Evolutionary conservation across 306 rosid genomes (phyloP), one percentile per base, ranked within the genome.

Genomic region (Vicia faba): DNA sequence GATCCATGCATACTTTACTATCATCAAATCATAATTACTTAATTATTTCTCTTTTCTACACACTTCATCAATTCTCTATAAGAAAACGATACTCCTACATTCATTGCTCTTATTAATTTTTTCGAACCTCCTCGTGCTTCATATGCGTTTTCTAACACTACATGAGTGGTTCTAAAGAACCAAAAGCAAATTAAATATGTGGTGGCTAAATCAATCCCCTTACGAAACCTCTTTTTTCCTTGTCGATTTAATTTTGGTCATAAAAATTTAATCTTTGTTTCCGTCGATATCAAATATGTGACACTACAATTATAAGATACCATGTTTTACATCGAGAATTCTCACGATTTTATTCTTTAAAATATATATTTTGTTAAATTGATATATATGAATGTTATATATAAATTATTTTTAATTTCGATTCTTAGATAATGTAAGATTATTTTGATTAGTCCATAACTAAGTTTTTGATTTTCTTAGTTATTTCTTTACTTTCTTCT

Each of bases 401-500:
- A 23, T 23, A 23, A 23, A 23, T 1, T 23, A 23, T 23, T 23
- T 23, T n/a, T n/a, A n/a, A n/a, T n/a, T n/a, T n/a, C n/a, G n/a
- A n/a, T n/a, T n/a, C n/a, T n/a, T n/a, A n/a, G n/a, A n/a, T n/a
- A n/a, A 2, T 23, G 1, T 23, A 2, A 23, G 1, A 1, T 1
- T 1, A 23, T 23, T 23, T 23, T 23, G 25, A 23, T 2, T 23
- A 23, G 2, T 23, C 25, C 2, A 2, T 1, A 23, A 23, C 25
- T 23, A 23, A 23, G 1, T 23, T 23, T 23, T 23, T 23, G 1
- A 1, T 23, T 23, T 65, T 25, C 57, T 45, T 43, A 46, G 35
- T 38, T 67, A 51, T 64, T 65, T 13, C 25, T 74, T 72, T 36
- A 40, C 81, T 76, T 81, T 76, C 79, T 50, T 14, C 79, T 50